Conservation (phyloP, 768 basidiomycete species). For the Crassisporium funariophilum region DNA sequence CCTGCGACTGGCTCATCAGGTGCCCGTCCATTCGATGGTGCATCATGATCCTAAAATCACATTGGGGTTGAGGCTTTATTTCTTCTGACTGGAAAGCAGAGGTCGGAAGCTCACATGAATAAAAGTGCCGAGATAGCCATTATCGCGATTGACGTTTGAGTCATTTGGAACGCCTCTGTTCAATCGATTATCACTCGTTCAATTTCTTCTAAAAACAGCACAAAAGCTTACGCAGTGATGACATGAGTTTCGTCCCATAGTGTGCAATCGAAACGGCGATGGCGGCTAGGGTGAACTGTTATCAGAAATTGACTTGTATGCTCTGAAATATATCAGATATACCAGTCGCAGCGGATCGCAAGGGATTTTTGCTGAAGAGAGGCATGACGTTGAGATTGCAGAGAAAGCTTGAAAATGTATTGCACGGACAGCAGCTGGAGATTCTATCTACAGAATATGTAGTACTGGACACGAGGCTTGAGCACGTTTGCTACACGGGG, state of each 20-base stretch:
- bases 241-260: conserved; percentile 51
- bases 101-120: conserved; percentile 52
- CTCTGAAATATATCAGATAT: conserved; percentile 4
- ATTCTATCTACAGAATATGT: conserved; percentile 11
- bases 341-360: conserved; percentile 48
- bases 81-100: background rate
- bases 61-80: background rate
- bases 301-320: background rate
- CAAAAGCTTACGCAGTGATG: conserved; percentile 42
- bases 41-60: conserved; percentile 54
- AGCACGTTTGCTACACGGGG: conserved; percentile 24
- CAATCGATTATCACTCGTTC: conserved; percentile 3
- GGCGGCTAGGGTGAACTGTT: conserved; percentile 36
- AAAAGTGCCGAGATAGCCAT: conserved; percentile 67
- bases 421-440: conserved; percentile 10
- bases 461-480: conserved; percentile 18
- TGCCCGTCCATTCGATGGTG: conserved; percentile 66
- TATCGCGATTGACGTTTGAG: conserved; percentile 74
- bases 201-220: background rate
- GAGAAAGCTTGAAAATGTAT: background rate
- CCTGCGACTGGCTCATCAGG: conserved; percentile 67
- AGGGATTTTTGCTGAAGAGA: conserved; percentile 49
- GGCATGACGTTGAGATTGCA: background rate
- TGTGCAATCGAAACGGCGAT: conserved; percentile 52
- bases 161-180: conserved; percentile 63